phyloP scores from a whole-genome alignment of 176 grass and related monocot species.

The Oryza meridionalis region DNA sequence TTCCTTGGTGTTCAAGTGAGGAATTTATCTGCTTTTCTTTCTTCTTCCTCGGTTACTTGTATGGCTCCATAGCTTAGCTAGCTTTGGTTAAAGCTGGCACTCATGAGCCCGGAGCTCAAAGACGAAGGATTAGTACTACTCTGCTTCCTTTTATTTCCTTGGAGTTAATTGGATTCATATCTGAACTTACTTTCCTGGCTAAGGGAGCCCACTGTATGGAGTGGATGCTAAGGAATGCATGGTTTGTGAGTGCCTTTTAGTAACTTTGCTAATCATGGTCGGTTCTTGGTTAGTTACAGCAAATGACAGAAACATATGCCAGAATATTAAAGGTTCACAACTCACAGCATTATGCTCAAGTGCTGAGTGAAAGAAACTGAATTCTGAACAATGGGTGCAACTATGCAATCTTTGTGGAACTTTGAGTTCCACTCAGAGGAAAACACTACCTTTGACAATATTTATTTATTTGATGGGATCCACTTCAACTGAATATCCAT shows the following conservation, averaged over 20 bases:
- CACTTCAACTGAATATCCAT: not conserved
- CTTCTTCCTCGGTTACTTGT: not conserved
- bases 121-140: constrained; percentile 16
- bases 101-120: constrained; percentile 61
- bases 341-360: not conserved
- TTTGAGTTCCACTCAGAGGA: not conserved
- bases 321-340: not conserved
- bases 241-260: not conserved
- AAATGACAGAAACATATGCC: not conserved
- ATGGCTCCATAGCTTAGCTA: constrained; percentile 5
- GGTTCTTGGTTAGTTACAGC: not conserved
- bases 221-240: constrained; percentile 46
- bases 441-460: not conserved
- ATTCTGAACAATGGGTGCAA: not conserved
- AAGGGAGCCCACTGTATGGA: constrained; percentile 33
- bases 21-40: constrained; percentile 7
- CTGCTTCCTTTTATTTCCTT: not conserved
- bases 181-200: constrained; percentile 13
- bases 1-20: constrained; percentile 53
- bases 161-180: constrained; percentile 18
- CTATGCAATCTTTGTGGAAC: not conserved
- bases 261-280: not conserved
- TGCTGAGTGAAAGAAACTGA: not conserved
- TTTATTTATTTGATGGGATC: not conserved
- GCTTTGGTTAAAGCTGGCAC: constrained; percentile 53